Conservation (phyloP, 306 rosid species). For the Castanospermum australe region DNA sequence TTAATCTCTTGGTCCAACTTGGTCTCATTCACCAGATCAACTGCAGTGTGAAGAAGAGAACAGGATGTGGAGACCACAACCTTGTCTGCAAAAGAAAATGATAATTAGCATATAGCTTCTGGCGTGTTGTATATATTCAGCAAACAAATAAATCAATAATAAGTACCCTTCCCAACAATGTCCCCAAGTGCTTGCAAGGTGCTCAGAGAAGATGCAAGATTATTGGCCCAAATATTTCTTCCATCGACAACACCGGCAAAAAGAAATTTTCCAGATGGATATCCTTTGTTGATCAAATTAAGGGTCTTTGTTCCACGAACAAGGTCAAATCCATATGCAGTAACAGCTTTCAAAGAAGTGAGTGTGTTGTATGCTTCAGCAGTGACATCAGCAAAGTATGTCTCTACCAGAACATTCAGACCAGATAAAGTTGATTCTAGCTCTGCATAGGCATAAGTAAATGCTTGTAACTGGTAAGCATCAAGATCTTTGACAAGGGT, state of each 20-base stretch:
- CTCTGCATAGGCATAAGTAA: conserved; percentile 45
- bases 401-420: conserved; percentile 53
- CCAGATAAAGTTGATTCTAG: conserved; percentile 58
- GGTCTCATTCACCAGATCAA: conserved; percentile 61
- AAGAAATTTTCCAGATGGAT: conserved; percentile 53
- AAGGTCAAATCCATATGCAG: conserved; percentile 61
- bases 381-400: conserved; percentile 61
- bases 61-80: conserved; percentile 63
- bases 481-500: conserved; percentile 52
- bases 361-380: conserved; percentile 54
- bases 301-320: conserved; percentile 63
- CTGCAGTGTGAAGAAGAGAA: conserved; percentile 73
- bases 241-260: conserved; percentile 77
- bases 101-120: conserved; percentile 4
- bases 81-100: conserved; percentile 34
- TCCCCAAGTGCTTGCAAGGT: conserved; percentile 45
- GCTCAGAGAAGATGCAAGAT: conserved; percentile 50
- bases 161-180: conserved; percentile 54
- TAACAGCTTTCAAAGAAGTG: conserved; percentile 52
- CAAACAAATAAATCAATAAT: not conserved
- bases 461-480: conserved; percentile 50
- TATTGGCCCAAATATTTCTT: conserved; percentile 69
- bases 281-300: conserved; percentile 51
- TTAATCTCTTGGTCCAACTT: conserved; percentile 55
- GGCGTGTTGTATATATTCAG: not conserved